Conservation (phyloP, 2,329 filamentous ascomycete species). For the Beauveria brongniartii region DNA sequence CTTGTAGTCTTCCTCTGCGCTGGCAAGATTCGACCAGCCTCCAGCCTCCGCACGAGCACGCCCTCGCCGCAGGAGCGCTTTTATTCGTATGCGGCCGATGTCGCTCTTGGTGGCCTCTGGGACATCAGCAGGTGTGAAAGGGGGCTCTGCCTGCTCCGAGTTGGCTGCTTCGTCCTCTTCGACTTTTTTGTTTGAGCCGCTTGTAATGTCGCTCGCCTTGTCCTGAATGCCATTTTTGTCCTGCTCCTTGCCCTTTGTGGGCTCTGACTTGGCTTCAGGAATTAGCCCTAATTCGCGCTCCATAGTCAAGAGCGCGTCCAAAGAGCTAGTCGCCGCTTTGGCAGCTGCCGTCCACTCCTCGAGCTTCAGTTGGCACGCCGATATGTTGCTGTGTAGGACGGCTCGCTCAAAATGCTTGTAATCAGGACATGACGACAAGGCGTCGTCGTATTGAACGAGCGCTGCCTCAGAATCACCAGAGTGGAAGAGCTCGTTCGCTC, state of each 20-base stretch:
- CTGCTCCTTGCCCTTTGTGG: slow-evolving; percentile 16
- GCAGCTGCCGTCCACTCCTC: slow-evolving; percentile 79
- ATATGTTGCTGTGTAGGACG: slow-evolving; percentile 79
- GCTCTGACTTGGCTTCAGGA: slow-evolving; percentile 33
- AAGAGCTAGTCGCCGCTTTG: slow-evolving; percentile 60
- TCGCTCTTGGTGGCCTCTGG: slow-evolving; percentile 36
- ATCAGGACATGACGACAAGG: slow-evolving; percentile 67
- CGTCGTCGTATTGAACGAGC: slow-evolving; percentile 74
- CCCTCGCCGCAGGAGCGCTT: slow-evolving; percentile 73
- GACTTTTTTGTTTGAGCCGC: too few species aligned
- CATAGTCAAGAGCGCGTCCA: slow-evolving; percentile 52
- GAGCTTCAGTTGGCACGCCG: slow-evolving; percentile 80
- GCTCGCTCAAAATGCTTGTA: slow-evolving; percentile 85
- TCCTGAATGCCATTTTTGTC: slow-evolving; percentile 20
- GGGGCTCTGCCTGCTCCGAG: slow-evolving; percentile 24
- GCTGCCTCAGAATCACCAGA: slow-evolving; percentile 66
- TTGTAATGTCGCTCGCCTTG: slow-evolving; percentile 26
- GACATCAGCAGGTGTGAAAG: slow-evolving; percentile 16
- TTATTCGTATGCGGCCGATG: slow-evolving; percentile 68
- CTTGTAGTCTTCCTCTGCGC: slow-evolving; percentile 74
- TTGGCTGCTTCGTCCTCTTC: neutral
- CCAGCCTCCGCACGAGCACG: slow-evolving; percentile 62
- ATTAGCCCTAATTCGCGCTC: slow-evolving; percentile 23
- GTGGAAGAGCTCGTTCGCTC: slow-evolving; percentile 74
- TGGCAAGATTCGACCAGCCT: slow-evolving; percentile 73